Percentiles rank a stretch among this genome's conserved stretches.
These are phyloP conservation scores for Drechslerella coelobrocha DNA, from an alignment of 2,329 filamentous ascomycete species.

Conservation along the genomic window DNA sequence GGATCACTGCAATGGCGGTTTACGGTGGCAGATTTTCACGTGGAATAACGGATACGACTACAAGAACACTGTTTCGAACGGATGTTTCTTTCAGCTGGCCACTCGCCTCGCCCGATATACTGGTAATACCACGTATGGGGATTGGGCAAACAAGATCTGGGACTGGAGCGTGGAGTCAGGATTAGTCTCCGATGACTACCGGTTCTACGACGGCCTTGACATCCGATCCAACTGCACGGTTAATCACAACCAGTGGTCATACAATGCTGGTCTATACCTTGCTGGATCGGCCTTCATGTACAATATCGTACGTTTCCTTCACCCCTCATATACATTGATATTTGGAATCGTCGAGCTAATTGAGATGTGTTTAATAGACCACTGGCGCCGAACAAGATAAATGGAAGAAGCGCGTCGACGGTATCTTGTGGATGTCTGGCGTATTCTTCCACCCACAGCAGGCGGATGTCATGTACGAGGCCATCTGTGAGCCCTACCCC, in stretches of 20 bases:
- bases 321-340: conserved; percentile 5
- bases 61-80: conserved; percentile 75
- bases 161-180: conserved; percentile 69
- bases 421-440: conserved; percentile 64
- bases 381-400: conserved; percentile 57
- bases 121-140: conserved; percentile 76
- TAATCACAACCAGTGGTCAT: conserved; percentile 69
- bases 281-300: conserved; percentile 71
- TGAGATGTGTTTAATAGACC: conserved; percentile 60
- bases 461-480: conserved; percentile 70
- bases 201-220: conserved; percentile 69
- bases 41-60: conserved; percentile 80
- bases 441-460: conserved; percentile 65
- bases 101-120: conserved; percentile 79
- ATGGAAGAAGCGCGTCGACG: conserved; percentile 65
- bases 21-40: conserved; percentile 81
- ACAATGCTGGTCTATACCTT: conserved; percentile 71
- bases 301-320: conserved; percentile 61
- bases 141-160: conserved; percentile 76
- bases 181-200: conserved; percentile 65
- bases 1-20: conserved; percentile 71
- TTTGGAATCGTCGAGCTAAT: conserved; percentile 9
- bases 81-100: conserved; percentile 73
- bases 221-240: conserved; percentile 64
- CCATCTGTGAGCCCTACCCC: conserved; percentile 66